phyloP scores from a whole-genome alignment of 2,329 filamentous ascomycete genomes.

The Emericellopsis cladophorae region DNA sequence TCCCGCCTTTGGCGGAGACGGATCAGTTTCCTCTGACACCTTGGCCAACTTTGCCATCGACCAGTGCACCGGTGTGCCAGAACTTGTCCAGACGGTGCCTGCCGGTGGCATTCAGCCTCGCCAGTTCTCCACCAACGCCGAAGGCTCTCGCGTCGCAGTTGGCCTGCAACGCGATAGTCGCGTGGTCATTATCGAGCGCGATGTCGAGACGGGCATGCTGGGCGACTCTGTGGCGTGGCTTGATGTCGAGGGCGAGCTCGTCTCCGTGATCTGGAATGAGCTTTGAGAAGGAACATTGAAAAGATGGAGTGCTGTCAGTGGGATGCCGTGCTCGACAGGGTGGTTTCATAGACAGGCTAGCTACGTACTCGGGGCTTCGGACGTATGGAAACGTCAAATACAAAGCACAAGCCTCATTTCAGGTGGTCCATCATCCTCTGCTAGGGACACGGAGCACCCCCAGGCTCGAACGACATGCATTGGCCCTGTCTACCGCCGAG shows the following conservation, averaged over 20 bases:
- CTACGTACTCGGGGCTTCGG: too few species aligned
- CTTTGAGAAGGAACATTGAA: neutral
- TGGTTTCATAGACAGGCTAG: too few species aligned
- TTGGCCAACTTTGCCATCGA: slow-evolving; percentile 50
- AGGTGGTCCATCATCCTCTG: too few species aligned
- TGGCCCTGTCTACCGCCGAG: too few species aligned
- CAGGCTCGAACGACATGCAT: too few species aligned
- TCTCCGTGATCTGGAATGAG: slow-evolving; percentile 34
- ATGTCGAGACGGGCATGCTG: slow-evolving; percentile 46
- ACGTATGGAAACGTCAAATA: too few species aligned
- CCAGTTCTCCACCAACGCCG: slow-evolving; percentile 54
- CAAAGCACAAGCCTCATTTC: too few species aligned
- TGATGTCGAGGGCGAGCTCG: slow-evolving; percentile 29
- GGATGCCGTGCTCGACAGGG: too few species aligned
- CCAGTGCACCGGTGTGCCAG: slow-evolving; percentile 37
- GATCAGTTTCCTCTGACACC: slow-evolving; percentile 45
- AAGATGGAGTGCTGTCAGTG: too few species aligned
- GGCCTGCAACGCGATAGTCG: slow-evolving; percentile 48
- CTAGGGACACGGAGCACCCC: too few species aligned
- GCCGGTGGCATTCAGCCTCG: slow-evolving; percentile 54
- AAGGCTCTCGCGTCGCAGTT: slow-evolving; percentile 51
- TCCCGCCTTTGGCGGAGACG: slow-evolving; percentile 26
- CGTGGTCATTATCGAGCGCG: slow-evolving; percentile 48
- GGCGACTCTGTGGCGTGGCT: slow-evolving; percentile 28
- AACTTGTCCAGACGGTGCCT: slow-evolving; percentile 42